These are phyloP conservation scores for Dillenia suffruticosa DNA, from an alignment of 164 flowering plant species.

Conservation along the genomic window DNA sequence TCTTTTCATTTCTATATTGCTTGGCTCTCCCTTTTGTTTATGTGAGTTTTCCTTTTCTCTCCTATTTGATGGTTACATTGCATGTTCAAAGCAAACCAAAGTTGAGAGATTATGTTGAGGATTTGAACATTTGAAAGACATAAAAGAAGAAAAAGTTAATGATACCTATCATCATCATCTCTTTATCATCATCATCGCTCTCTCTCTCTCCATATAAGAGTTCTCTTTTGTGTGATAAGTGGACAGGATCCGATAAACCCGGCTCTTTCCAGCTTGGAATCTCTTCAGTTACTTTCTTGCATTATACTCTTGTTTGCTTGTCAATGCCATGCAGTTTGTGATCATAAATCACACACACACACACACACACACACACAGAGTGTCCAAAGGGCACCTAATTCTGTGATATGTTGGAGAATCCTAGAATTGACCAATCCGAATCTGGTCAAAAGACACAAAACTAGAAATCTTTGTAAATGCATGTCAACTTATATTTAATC, in stretches of 20 bases:
- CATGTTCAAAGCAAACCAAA: slow-evolving; percentile 19
- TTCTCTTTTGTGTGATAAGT: neutral
- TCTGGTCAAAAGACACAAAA: no score
- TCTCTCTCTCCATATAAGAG: neutral
- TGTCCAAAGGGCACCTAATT: no score
- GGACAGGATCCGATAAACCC: slow-evolving; percentile 40
- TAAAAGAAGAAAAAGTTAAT: slow-evolving; percentile 16
- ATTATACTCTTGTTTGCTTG: no score
- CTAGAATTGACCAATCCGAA: no score
- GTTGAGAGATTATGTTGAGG: slow-evolving; percentile 13
- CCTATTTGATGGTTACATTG: neutral
- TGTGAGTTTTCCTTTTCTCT: slow-evolving; percentile 1
- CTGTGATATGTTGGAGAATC: no score
- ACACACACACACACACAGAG: no score
- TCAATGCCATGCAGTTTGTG: no score
- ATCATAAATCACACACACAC: no score
- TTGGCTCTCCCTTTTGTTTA: slow-evolving; percentile 4
- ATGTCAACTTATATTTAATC: no score
- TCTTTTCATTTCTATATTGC: slow-evolving; percentile 14
- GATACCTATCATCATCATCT: neutral
- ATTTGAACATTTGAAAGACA: slow-evolving; percentile 13
- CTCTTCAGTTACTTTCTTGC: neutral
- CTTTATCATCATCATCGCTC: neutral
- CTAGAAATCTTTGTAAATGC: no score
- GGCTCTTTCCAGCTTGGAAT: slow-evolving; percentile 30